Conservation (phyloP, 495 filamentous ascomycete species). For the Xylaria telfairii region DNA sequence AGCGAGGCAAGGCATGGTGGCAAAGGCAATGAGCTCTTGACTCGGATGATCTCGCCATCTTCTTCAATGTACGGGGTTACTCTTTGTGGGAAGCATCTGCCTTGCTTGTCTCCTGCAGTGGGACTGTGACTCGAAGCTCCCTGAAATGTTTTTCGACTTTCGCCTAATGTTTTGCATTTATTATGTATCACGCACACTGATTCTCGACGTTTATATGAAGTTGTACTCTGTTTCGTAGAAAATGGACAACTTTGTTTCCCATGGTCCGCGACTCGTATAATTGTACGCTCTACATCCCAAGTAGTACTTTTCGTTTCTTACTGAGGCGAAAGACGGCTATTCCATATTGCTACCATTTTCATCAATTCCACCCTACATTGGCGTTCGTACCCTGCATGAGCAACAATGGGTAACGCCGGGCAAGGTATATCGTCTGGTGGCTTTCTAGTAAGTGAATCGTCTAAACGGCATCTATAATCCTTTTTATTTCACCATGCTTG, state of each 20-base stretch:
- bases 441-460: not conserved
- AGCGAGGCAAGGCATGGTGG: not conserved
- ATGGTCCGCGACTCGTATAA: not conserved
- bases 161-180: not conserved
- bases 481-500: not conserved
- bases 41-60: not conserved
- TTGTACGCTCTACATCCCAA: no score
- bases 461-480: not conserved
- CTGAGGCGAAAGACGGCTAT: not conserved
- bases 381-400: not conserved
- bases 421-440: conserved; percentile 9
- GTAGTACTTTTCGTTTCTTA: no score
- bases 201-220: not conserved
- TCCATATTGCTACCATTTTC: not conserved
- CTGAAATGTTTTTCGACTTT: not conserved
- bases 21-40: not conserved
- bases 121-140: not conserved
- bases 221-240: not conserved
- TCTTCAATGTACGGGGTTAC: no score
- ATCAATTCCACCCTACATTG: not conserved
- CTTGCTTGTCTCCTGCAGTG: not conserved
- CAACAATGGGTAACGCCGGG: conserved; percentile 26
- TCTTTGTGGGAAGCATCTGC: not conserved
- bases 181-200: not conserved
- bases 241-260: not conserved